A percentile compares a stretch with the other conserved stretches of the same genome.
phyloP scores from a whole-genome alignment of 768 basidiomycete genomes.

The Russula abietina region DNA sequence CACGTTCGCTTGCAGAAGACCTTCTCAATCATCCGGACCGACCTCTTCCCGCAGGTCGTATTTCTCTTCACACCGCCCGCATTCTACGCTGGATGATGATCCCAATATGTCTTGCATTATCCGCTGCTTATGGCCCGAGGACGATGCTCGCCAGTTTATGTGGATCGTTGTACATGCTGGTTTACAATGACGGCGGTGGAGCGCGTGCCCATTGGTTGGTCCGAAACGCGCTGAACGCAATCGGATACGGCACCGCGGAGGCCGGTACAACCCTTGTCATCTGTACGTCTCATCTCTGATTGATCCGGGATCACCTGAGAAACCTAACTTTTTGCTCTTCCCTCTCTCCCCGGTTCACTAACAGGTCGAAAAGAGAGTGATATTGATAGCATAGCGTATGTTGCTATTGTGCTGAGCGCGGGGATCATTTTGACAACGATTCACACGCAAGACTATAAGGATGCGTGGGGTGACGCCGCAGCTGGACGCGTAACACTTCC shows the following conservation, averaged over 20 bases:
- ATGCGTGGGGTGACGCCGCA: too few species aligned
- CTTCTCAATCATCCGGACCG: conserved; percentile 31
- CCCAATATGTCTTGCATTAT: conserved; percentile 27
- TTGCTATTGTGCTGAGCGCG: too few species aligned
- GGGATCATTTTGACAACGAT: too few species aligned
- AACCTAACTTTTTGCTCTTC: neutral
- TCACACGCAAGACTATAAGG: too few species aligned
- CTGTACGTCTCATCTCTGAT: conserved; percentile 25
- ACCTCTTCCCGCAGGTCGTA: conserved; percentile 31
- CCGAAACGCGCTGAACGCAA: conserved; percentile 34
- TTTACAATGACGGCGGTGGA: conserved; percentile 28
- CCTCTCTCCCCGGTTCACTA: too few species aligned
- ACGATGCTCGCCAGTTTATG: conserved; percentile 20
- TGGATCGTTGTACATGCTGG: too few species aligned
- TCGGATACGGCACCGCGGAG: too few species aligned
- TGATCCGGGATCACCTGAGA: neutral
- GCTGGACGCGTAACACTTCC: too few species aligned
- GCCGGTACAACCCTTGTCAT: conserved; percentile 33
- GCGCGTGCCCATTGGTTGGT: conserved; percentile 31
- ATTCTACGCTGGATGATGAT: conserved; percentile 30
- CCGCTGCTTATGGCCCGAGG: conserved; percentile 24
- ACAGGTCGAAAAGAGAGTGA: conserved; percentile 10
- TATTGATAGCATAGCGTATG: conserved; percentile 32
- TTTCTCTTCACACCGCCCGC: conserved; percentile 25
- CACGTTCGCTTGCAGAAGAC: conserved; percentile 27